Base-by-base conservation (phyloP, 1,139 yeast species). In the Saccharomyces hybrid region DNA sequence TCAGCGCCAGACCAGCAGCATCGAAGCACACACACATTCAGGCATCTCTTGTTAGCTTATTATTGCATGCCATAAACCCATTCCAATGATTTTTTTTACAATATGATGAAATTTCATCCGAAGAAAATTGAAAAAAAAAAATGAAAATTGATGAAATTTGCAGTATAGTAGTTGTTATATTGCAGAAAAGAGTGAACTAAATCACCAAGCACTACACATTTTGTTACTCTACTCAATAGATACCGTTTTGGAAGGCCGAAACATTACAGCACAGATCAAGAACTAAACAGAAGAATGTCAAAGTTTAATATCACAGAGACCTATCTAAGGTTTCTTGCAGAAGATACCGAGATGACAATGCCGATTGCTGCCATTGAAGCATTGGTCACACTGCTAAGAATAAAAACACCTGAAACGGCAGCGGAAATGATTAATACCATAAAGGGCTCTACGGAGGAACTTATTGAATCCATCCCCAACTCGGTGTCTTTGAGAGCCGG, bases 351-450 rank as follows among this genome's bases (percentile, higher is more conserved):
- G 54, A 88, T 95, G 84, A 91, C 99, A 11, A 95, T 91, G 98
- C 99, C 99, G 3, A 88, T 95, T 47, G 99, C 99, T 52, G 99
- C 99, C 52, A 95, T 95, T 66, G 98, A 93, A 72, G 84, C 96
- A 21, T 76, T 95, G 53, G 96, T 93, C 29, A 86, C 95, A 4
- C 80, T 93, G 74, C 74, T 95, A 47, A 78, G 85, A 59, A 81
- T 84, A 52, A 86, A 89, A 63, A 89, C 89, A 68, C 97, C 97
- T 2, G 79, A 89, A 3, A 95, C 99, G 0, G 88, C 96, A 2
- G 88, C 97, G 1, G 99, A 95, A 70, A 79, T 93, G 66, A 91
- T 90, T 68, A 86, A 83, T 54, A 76, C 90, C 16, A 82, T 93
- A 55, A 86, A 86, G 57, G 80, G 82, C 54, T 95, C 96, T 48